A percentile compares a stretch with the other conserved stretches of the same genome.
Conservation (phyloP, 495 filamentous ascomycete genomes). For the Lophiostoma macrostomum region DNA sequence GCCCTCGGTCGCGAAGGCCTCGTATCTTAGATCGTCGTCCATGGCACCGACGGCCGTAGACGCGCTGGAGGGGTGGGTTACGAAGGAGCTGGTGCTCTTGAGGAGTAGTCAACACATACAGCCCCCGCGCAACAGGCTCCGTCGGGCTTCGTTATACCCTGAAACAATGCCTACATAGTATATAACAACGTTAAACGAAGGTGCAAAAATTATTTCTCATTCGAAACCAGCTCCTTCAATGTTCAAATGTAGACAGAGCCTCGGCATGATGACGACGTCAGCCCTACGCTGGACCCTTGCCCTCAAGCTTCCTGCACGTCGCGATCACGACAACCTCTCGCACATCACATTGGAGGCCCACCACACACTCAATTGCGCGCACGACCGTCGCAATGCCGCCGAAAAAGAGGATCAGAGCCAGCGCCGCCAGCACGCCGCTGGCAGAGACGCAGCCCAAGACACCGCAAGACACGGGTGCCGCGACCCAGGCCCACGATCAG, state of each 20-base stretch:
- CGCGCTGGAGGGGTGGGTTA: not conserved
- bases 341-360: no score
- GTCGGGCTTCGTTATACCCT: no score
- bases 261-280: slow-evolving; percentile 25
- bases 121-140: no score
- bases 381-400: slow-evolving; percentile 28
- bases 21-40: slow-evolving; percentile 12
- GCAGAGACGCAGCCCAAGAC: slow-evolving; percentile 33
- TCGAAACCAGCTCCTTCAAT: no score
- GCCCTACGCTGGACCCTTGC: no score
- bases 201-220: no score
- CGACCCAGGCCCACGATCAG: slow-evolving; percentile 19
- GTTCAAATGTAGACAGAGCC: not conserved
- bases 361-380: no score
- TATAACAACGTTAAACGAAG: no score
- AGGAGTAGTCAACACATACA: no score
- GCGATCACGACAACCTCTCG: not conserved
- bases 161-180: no score
- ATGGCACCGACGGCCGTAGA: slow-evolving; percentile 4
- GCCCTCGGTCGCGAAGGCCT: slow-evolving; percentile 19
- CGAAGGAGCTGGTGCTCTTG: no score
- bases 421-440: slow-evolving; percentile 34
- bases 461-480: slow-evolving; percentile 19
- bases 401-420: slow-evolving; percentile 32
- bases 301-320: no score